Evolutionary conservation across 1,284 basidiomycete genomes (phyloP).

Genomic region (Apiotrichum veenhuisii): DNA sequence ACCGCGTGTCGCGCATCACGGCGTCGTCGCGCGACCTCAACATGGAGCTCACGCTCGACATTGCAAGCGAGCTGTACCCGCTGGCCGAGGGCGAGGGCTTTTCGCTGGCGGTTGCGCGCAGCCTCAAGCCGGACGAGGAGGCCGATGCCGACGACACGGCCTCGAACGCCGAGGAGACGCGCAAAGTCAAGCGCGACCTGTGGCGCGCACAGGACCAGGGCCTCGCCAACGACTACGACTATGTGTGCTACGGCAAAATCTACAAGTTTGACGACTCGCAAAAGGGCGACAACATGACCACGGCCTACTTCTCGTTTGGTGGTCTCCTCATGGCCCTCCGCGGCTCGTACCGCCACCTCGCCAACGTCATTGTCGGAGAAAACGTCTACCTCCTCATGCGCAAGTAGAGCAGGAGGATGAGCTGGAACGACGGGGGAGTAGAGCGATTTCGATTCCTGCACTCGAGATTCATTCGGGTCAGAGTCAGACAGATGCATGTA

Average conservation of each 20-base stretch:
- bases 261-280: constrained; percentile 90
- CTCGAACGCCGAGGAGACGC: constrained; percentile 44
- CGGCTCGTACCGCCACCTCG: constrained; percentile 89
- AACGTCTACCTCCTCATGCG: constrained; percentile 87
- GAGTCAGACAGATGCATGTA: constrained; percentile 18
- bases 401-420: constrained; percentile 53
- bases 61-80: constrained; percentile 82
- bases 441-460: neutral
- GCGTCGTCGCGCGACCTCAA: constrained; percentile 80
- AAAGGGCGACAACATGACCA: constrained; percentile 57
- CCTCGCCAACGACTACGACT: constrained; percentile 93
- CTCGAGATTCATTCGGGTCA: neutral
- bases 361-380: constrained; percentile 85
- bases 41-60: constrained; percentile 86
- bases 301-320: constrained; percentile 92
- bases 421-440: no score
- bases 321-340: constrained; percentile 94
- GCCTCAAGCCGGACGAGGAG: constrained; percentile 64
- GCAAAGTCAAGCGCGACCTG: constrained; percentile 83
- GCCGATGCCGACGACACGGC: constrained; percentile 52
- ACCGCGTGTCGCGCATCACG: constrained; percentile 75
- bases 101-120: constrained; percentile 79
- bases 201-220: constrained; percentile 71
- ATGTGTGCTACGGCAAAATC: constrained; percentile 99
- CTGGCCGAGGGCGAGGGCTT: constrained; percentile 68